These are phyloP conservation scores for Solanum sejunctum DNA, from an alignment of 257 asterid species.

Conservation along the genomic window DNA sequence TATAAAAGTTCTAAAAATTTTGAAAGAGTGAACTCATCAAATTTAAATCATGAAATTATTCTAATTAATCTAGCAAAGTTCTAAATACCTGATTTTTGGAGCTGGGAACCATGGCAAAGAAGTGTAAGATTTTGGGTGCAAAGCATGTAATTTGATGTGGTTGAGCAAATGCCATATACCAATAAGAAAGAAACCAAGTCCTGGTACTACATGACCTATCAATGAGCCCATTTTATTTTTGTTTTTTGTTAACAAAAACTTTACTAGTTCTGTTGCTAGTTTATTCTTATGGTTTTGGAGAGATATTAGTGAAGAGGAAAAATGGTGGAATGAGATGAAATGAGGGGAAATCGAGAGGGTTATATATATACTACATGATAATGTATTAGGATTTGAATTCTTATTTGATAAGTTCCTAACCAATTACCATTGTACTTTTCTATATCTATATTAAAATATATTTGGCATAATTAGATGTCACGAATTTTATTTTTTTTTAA, in stretches of 20 bases:
- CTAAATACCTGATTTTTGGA: slow-evolving; percentile 25
- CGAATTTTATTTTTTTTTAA: rapidly evolving
- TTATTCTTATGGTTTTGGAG: not conserved
- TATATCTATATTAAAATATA: not conserved
- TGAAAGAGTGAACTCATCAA: not conserved
- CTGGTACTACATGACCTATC: slow-evolving; percentile 57
- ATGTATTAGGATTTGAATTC: not conserved
- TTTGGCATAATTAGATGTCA: not conserved
- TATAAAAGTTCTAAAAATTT: not conserved
- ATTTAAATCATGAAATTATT: not conserved
- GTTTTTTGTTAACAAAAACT: not conserved
- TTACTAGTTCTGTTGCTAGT: not conserved
- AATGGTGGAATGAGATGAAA: not conserved
- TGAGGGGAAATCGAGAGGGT: not conserved
- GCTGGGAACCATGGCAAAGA: slow-evolving; percentile 60
- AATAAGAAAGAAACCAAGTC: slow-evolving; percentile 46
- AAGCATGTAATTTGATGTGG: slow-evolving; percentile 46
- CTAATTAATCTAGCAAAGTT: not conserved
- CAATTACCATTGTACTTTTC: not conserved
- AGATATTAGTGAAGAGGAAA: not conserved
- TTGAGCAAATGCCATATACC: slow-evolving; percentile 78
- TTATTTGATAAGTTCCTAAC: not conserved
- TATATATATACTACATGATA: not conserved
- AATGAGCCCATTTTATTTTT: slow-evolving; percentile 34
- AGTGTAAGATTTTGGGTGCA: slow-evolving; percentile 41